Base-by-base conservation (phyloP, 306 rosid species). In the Spatholobus suberectus region DNA sequence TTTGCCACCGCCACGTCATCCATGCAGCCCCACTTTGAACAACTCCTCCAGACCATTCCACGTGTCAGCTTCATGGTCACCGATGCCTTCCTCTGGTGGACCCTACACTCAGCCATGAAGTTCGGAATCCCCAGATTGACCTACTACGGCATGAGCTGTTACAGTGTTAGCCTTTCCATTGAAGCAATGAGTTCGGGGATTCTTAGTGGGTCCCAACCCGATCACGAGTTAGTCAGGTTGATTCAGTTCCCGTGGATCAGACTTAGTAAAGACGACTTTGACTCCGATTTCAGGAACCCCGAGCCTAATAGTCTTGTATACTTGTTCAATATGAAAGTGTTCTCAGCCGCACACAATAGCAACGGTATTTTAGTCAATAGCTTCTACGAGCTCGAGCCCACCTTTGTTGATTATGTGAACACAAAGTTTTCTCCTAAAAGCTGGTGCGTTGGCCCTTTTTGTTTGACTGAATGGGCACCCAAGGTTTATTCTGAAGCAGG, bases 21-120 rank as follows among this genome's bases (percentile, higher is more conserved):
- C 9, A 79, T 79, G 44, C 76, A 79, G 17, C 58, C 83, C 0
- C 70, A 68, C 44, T 79, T 68, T 14, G 83, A 79, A 2, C 21
- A 26, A 1, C 69, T 63, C 34, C 58, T 79, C 4, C 2, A 79
- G 2, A 17, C 68, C 6, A 69, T 40, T 8, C 76, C 70, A 35
- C 67, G 67, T 54, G 46, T 69, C 57, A 68, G 1, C 77, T 69
- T 79, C 70, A 79, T 79, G 83, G 76, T 79, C 70, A 68, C 83
- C 43, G 77, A 79, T 20, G 29, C 2, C 6, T 79, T 79, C 17
- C 77, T 79, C 9, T 69, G 83, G 83, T 79, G 83, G 83, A 79
- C 83, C 6, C 44, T 24, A 6, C 15, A 79, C 21, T 54, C 83
- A 0, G 83, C 83, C 8, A 20, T 13, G 17, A 6, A 12, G 18